phyloP scores from a whole-genome alignment of 495 filamentous ascomycete species.

The Geoglossum glabrum region DNA sequence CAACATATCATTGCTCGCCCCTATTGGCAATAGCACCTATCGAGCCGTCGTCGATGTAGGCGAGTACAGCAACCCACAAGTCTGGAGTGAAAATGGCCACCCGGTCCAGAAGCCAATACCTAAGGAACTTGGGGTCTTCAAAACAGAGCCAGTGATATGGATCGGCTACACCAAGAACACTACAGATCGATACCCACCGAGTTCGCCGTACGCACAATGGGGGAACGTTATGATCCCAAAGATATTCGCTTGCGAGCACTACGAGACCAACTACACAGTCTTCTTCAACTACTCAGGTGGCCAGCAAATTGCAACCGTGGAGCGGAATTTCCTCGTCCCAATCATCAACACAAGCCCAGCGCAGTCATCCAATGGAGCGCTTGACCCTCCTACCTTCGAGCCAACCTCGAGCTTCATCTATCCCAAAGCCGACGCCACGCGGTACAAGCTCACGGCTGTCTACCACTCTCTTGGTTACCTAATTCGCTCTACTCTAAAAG shows the following conservation, averaged over 20 bases:
- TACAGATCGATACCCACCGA: not conserved
- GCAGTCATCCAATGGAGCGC: not conserved
- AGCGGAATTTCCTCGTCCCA: not conserved
- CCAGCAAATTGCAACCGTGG: not conserved
- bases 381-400: not conserved
- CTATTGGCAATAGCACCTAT: not conserved
- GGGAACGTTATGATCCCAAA: not conserved
- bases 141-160: not conserved
- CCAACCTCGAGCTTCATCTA: not conserved
- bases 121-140: not conserved
- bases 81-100: not conserved
- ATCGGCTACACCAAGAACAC: not conserved
- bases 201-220: not conserved
- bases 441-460: not conserved
- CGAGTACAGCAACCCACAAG: not conserved
- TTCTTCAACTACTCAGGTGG: not conserved
- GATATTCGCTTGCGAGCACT: not conserved
- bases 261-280: not conserved
- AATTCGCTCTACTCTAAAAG: not conserved
- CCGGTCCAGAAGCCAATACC: not conserved
- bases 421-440: not conserved
- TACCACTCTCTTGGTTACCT: not conserved
- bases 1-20: not conserved
- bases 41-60: not conserved
- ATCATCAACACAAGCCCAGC: not conserved